Base-by-base conservation (phyloP, 2,329 filamentous ascomycete genomes). In the Penicillium rolfsii region DNA sequence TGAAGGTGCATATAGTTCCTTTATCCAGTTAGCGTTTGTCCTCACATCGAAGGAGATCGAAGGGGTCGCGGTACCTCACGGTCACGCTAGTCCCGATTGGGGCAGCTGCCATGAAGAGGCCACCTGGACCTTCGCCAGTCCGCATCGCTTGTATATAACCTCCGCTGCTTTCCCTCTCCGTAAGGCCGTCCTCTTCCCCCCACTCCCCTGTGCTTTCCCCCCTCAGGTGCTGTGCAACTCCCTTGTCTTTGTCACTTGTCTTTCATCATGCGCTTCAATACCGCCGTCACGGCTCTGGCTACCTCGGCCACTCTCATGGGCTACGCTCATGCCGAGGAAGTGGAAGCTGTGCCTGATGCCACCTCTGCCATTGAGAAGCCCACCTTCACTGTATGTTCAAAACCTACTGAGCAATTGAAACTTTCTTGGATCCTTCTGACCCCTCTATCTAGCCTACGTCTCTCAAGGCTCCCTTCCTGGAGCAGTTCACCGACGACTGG, bases 401-500 rank as follows among this genome's bases (percentile, higher is more conserved):
- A 19, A 36, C n/a, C 40, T 19, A 36, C 11, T 16, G 3, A 26
- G 19, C 28, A 48, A 48, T 55, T 48, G 53, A 33, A 14, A 14
- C n/a, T 28, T 35, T 41, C 55, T 53, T 50, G 36, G 50, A 41
- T 33, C 33, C n/a, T 52, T 38, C 52, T 62, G 45, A 53, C 58
- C 6, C 14, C 24, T 50, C 54, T 48, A 8, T 50, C 16, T 74
- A 99, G 94, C 93, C 95, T 62, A 91, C 93, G 68, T 85, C 83
- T 65, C 78, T 98, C 74, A 95, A 97, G 83, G 95, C 89, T 70
- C 91, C 93, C 63, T 99, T 99, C 87, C 83, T 98, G 67, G 95
- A 99, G 84, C 95, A 99, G 81, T 99, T 99, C 84, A 96, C 91
- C 81, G 91, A 96, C 71, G 93, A 91, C 81, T 98, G 94, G 94